phyloP scores from a whole-genome alignment of 352 stramenopile genomes.

The Blastocystis sp. region DNA sequence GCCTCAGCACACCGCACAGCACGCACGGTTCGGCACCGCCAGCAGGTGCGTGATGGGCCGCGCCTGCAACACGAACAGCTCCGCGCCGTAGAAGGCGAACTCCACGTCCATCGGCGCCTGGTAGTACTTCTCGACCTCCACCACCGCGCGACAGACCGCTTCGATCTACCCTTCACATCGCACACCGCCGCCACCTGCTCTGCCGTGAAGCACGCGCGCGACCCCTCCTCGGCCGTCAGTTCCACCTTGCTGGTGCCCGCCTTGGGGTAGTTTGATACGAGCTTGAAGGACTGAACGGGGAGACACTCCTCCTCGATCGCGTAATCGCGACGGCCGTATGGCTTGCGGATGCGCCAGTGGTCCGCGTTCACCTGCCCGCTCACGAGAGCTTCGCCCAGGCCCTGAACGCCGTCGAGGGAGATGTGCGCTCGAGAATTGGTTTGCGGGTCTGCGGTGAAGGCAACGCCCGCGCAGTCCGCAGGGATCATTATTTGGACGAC shows the following conservation, averaged over 20 bases:
- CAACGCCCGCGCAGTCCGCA: constrained; percentile 26
- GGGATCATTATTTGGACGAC: constrained; percentile 67
- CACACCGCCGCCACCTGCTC: neutral
- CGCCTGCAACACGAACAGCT: constrained; percentile 55
- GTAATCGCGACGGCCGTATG: neutral
- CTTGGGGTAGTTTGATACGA: constrained; percentile 55
- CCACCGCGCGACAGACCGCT: neutral
- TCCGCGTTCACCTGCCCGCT: constrained; percentile 56
- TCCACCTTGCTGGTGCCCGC: constrained; percentile 14
- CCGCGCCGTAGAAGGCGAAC: constrained; percentile 34
- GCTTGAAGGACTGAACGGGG: constrained; percentile 7
- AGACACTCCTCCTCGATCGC: constrained; percentile 7
- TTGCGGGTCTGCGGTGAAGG: constrained; percentile 66
- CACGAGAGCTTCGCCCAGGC: constrained; percentile 54
- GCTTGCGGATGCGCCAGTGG: constrained; percentile 66
- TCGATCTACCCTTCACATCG: constrained; percentile 20
- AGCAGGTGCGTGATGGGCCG: constrained; percentile 61
- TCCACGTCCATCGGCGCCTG: constrained; percentile 68
- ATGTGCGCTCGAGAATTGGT: constrained; percentile 64
- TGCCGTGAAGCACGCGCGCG: neutral
- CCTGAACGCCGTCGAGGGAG: constrained; percentile 55
- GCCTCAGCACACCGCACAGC: neutral
- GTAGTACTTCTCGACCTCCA: constrained; percentile 68
- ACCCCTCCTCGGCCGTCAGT: constrained; percentile 8
- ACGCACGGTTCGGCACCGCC: constrained; percentile 13